A percentile compares a stretch with the other conserved stretches of the same genome.
phyloP scores from a whole-genome alignment of 805 yeast genomes.

The Wickerhamomyces kurtzmanii region DNA sequence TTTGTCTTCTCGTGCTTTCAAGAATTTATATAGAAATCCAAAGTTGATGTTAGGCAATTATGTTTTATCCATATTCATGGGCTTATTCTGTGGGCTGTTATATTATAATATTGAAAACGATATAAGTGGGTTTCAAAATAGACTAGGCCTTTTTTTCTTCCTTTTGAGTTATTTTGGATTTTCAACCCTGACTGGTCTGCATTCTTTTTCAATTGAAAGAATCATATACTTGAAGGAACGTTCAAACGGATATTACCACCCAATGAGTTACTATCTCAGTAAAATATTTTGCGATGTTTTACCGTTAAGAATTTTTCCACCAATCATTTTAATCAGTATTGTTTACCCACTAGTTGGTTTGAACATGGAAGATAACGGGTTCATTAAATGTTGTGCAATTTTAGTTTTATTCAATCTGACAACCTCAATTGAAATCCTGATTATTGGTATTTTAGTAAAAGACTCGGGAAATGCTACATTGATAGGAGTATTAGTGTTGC shows the following conservation, averaged over 20 bases:
- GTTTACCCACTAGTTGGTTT: constrained; percentile 88
- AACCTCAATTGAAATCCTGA: constrained; percentile 72
- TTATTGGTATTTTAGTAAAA: constrained; percentile 78
- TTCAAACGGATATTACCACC: constrained; percentile 88
- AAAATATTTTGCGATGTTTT: constrained; percentile 85
- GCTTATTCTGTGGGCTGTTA: constrained; percentile 74
- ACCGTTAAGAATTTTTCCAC: constrained; percentile 93
- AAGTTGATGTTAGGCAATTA: constrained; percentile 80
- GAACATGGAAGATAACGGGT: constrained; percentile 66
- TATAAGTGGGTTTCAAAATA: constrained; percentile 92
- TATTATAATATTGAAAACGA: constrained; percentile 81
- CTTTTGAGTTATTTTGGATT: constrained; percentile 88
- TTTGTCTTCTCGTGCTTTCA: constrained; percentile 79
- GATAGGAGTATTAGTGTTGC: constrained; percentile 71
- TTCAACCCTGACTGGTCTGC: constrained; percentile 84
- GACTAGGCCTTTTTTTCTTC: constrained; percentile 90
- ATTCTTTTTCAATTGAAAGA: constrained; percentile 81
- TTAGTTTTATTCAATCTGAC: constrained; percentile 80
- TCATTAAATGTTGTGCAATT: constrained; percentile 57
- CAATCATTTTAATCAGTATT: constrained; percentile 67
- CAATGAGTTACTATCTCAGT: constrained; percentile 75
- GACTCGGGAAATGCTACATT: constrained; percentile 92
- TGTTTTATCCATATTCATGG: constrained; percentile 64
- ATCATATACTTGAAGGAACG: constrained; percentile 87
- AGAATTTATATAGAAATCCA: constrained; percentile 89